Evolutionary conservation across 2,329 filamentous ascomycete species (phyloP).

Genomic region (Chalaropsis thielavioides): DNA sequence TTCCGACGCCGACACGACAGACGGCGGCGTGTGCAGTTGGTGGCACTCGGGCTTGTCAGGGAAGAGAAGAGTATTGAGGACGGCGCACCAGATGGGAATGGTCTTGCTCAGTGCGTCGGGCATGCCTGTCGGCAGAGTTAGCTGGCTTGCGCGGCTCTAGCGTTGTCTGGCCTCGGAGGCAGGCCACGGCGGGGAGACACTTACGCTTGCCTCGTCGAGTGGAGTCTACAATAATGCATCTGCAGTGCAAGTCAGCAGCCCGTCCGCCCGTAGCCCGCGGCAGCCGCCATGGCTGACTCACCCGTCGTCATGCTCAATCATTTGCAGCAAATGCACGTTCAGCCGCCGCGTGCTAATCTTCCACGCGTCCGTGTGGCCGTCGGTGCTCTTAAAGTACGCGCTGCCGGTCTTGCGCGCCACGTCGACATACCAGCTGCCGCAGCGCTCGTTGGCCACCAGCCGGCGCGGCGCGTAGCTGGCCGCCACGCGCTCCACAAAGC

Average conservation of each 20-base stretch:
- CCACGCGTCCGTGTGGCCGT: constrained; percentile 87
- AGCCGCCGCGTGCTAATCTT: constrained; percentile 71
- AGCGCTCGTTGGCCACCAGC: constrained; percentile 82
- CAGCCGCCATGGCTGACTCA: too few species aligned
- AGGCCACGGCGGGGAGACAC: constrained; percentile 21
- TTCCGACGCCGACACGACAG: constrained; percentile 59
- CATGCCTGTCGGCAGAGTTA: constrained; percentile 43
- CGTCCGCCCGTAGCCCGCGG: neutral
- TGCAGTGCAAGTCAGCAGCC: constrained; percentile 22
- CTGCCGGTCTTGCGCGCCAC: constrained; percentile 51
- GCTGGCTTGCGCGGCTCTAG: constrained; percentile 5
- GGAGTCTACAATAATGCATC: constrained; percentile 78
- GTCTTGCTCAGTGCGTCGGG: constrained; percentile 92
- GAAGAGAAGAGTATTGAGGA: constrained; percentile 69
- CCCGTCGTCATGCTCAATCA: constrained; percentile 54
- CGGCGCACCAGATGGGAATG: constrained; percentile 81
- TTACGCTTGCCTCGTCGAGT: constrained; percentile 76
- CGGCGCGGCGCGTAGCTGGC: constrained; percentile 42
- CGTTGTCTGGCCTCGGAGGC: neutral
- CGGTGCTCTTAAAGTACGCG: constrained; percentile 95
- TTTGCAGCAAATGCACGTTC: constrained; percentile 64
- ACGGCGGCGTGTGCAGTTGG: constrained; percentile 53
- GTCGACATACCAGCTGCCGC: constrained; percentile 86
- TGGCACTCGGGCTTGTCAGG: constrained; percentile 34
- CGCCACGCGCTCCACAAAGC: constrained; percentile 53